Evolutionary conservation across 2,329 filamentous ascomycete genomes (phyloP), one percentile per base, ranked within the genome.

Genomic region (Colletotrichum lentis): DNA sequence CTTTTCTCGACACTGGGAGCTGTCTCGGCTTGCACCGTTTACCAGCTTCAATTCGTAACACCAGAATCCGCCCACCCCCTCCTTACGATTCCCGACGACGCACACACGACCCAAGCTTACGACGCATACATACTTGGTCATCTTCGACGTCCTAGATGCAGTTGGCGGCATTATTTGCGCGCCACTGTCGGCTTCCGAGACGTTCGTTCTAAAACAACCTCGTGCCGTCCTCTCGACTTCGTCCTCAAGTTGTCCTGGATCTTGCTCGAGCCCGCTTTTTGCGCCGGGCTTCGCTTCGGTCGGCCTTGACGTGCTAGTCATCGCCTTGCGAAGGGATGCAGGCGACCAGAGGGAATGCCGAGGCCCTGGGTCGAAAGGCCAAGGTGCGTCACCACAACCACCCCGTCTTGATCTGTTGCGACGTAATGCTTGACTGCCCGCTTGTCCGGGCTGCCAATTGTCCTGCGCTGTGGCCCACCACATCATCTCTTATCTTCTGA

Each of bases 351-450:
- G 83, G 80, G 74, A 87, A 85, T 78, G 81, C 84, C 77, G 86
- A 88, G 76, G 79, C 81, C 76, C 84, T 84, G 76, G 85, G 84
- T 79, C 85, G 87, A 75, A 88, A 88, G 83, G 85, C 85, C 75
- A 89, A 89, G 85, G 86, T 82, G 71, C 60, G 77, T 75, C 57
- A 55, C 63, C 31, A 16, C 35, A 14, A 44, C 8, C 22, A 39
- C 52, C 57, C 18, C 49, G 12, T 55, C 27, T 14, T 44, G 24
- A 35, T 46, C 31, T 41, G 20, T 60, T 46, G 27, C 47, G 18
- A 50, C 49, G n/a, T n/a, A 27, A n/a, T 24, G 31, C 54, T 49
- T 10, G 27, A 22, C 44, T 20, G 22, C 8, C 18, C 31, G 41
- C 35, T 44, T 58, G 31, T 46, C 22, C 22, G 35, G 20, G 41